Evolutionary conservation across 2,329 filamentous ascomycete genomes (phyloP), one percentile per base, ranked within the genome.

Genomic region (Fusarium citri): DNA sequence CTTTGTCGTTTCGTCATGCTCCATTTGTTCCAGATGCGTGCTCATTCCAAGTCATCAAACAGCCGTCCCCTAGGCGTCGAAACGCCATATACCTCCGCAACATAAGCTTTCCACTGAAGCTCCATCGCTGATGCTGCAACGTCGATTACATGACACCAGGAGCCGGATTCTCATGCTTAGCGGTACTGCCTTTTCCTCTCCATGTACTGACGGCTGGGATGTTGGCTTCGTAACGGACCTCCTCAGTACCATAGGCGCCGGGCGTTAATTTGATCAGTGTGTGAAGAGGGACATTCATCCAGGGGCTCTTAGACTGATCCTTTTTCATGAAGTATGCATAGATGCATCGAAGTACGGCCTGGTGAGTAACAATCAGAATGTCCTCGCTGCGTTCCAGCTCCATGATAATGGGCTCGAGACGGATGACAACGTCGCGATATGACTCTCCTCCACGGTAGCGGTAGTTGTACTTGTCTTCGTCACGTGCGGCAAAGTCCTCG

Each of bases 381-480:
- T 99, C 97, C 80, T 98, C 96, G 73, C 91, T 94, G 68, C 96
- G 89, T 81, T 99, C 96, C 55, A 99, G 86, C 80, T 99, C 96
- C 96, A 99, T 99, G 82, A 99, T 99, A 81, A 99, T 99, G 67
- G 96, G 96, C 78, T 99, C 96, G 1, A 99, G 89, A 1, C 96
- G 94, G 76, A 98, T 98, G 42, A 99, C 96, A 2, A 99, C 95
- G 77, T 99, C 96, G 59, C 95, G 93, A 80, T 99, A 91, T 66
- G 93, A 97, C 83, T 99, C 96, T 56, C 96, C 96, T 68, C 96
- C 96, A 8, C 96, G 91, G 82, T 99, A 99, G 60, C 96, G 94
- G 83, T 99, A 99, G 84, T 99, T 98, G 88, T 98, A 98, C 82
- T 99, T 99, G 85, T 99, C 96, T 72, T 97, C 94, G 80, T 99